phyloP scores from a whole-genome alignment of 169 alveolate species.

The Plasmodium chabaudi region DNA sequence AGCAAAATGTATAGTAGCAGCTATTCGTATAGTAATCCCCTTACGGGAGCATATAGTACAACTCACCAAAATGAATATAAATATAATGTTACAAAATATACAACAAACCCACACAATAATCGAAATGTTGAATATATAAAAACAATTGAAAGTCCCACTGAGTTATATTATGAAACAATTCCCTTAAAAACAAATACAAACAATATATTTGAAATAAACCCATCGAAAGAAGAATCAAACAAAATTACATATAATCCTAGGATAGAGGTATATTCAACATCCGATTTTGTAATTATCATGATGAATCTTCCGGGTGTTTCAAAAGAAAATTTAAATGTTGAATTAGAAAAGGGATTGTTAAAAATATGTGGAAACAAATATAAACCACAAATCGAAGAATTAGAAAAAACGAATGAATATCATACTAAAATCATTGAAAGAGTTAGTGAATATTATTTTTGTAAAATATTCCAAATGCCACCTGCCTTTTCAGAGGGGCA shows the following conservation, averaged over 20 bases:
- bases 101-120: conserved; percentile 9
- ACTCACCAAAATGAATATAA: conserved; percentile 64
- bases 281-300: conserved; percentile 56
- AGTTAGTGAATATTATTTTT: conserved; percentile 51
- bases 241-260: conserved; percentile 66
- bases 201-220: conserved; percentile 65
- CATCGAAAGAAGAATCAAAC: conserved; percentile 59
- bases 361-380: conserved; percentile 59
- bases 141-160: conserved; percentile 31
- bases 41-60: conserved; percentile 17
- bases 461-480: conserved; percentile 73
- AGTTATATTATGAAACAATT: conserved; percentile 42
- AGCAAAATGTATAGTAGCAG: conserved; percentile 29
- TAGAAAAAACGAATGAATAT: conserved; percentile 49
- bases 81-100: conserved; percentile 37
- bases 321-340: conserved; percentile 65
- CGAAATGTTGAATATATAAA: conserved; percentile 38
- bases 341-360: conserved; percentile 64
- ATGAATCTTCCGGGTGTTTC: conserved; percentile 66
- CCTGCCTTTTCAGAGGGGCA: conserved; percentile 71
- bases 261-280: conserved; percentile 67
- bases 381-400: conserved; percentile 58
- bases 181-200: conserved; percentile 64
- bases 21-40: conserved; percentile 53
- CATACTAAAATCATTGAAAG: conserved; percentile 75